Percentiles rank a stretch among this genome's conserved stretches.
Evolutionary conservation across 148 eudicot species (phyloP).

Genomic region (Amaranthus hypochondriacus): DNA sequence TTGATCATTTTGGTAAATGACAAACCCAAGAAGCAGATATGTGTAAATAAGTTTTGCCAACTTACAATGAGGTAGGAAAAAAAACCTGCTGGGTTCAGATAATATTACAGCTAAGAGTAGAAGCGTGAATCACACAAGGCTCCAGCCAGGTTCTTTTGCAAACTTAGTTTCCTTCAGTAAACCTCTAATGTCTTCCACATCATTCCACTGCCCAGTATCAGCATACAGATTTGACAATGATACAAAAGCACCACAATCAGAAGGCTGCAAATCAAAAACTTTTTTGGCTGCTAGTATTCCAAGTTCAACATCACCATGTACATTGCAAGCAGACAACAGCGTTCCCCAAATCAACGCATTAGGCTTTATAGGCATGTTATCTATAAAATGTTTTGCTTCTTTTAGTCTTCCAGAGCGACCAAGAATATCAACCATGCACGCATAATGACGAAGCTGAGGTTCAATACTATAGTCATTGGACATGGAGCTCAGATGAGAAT

Average conservation of each 20-base stretch:
- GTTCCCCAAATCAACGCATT: conserved; percentile 71
- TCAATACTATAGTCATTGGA: conserved; percentile 50
- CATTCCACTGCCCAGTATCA: conserved; percentile 76
- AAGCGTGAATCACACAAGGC: conserved; percentile 39
- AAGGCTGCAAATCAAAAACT: conserved; percentile 57
- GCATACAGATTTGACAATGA: conserved; percentile 72
- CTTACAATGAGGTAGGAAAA: background rate
- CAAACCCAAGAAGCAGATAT: too few relatives aligned
- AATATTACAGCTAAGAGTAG: too few relatives aligned
- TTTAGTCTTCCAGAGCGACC: conserved; percentile 72
- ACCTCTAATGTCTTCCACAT: conserved; percentile 50
- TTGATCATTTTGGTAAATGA: too few relatives aligned
- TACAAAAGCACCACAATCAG: conserved; percentile 51
- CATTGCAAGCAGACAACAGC: conserved; percentile 73
- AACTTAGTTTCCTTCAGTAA: conserved; percentile 50
- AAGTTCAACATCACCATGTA: conserved; percentile 70
- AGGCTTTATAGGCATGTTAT: conserved; percentile 60
- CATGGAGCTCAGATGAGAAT: conserved; percentile 71
- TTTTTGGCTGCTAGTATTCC: conserved; percentile 62
- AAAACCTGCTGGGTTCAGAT: background rate
- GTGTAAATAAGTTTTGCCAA: background rate
- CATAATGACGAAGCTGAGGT: conserved; percentile 64
- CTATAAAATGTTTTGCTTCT: conserved; percentile 67
- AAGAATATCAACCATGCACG: conserved; percentile 88
- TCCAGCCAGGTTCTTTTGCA: conserved; percentile 79